phyloP scores from a whole-genome alignment of 2,329 filamentous ascomycete species.

The Anthostomella pinea region DNA sequence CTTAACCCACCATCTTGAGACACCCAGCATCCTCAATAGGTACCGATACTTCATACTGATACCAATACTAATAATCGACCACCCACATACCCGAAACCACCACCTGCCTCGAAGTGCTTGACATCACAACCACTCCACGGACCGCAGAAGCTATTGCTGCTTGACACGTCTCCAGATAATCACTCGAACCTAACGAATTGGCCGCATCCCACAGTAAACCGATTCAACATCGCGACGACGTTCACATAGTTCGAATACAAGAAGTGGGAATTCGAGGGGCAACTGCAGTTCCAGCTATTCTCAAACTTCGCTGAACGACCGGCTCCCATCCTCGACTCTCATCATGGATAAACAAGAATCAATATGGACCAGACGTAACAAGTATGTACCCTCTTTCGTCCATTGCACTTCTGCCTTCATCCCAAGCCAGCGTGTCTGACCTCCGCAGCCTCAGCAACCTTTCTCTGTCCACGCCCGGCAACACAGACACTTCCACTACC shows the following conservation, averaged over 20 bases:
- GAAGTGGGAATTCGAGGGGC: conserved; percentile 10
- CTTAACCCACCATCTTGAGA: too few relatives aligned
- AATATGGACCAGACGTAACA: conserved; percentile 78
- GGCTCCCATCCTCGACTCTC: conserved; percentile 4
- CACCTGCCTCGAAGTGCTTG: neutral
- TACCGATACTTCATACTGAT: too few relatives aligned
- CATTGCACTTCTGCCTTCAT: conserved; percentile 3
- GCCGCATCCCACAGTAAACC: too few relatives aligned
- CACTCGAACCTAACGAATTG: too few relatives aligned
- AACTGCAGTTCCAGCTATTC: conserved; percentile 9
- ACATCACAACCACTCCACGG: too few relatives aligned
- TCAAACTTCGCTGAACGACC: conserved; percentile 10
- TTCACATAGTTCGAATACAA: too few relatives aligned
- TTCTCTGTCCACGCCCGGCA: conserved; percentile 71
- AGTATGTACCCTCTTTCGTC: too few relatives aligned
- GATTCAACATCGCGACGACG: neutral
- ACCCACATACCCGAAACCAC: neutral
- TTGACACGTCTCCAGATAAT: neutral
- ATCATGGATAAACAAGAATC: conserved; percentile 54
- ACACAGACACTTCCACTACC: conserved; percentile 48
- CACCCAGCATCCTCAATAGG: too few relatives aligned
- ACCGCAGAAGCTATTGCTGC: too few relatives aligned
- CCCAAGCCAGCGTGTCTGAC: conserved; percentile 1
- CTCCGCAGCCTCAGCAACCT: conserved; percentile 75
- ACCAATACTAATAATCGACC: too few relatives aligned